Evolutionary conservation across 2,329 filamentous ascomycete species (phyloP).

Genomic region (Aspergillus sclerotialis): DNA sequence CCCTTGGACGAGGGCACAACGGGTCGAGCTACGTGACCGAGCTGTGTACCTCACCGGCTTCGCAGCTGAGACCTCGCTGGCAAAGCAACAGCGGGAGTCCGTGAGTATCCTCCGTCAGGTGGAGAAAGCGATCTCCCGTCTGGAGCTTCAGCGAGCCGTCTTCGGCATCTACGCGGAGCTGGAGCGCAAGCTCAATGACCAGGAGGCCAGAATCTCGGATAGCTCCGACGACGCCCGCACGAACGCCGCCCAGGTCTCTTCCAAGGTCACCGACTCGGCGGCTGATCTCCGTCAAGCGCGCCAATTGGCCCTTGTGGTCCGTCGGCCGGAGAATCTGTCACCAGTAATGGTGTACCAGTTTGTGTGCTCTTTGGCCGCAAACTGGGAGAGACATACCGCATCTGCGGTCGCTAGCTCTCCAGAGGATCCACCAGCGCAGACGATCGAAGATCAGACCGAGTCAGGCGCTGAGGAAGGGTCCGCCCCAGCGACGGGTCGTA

Average conservation of each 20-base stretch:
- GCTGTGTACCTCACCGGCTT: constrained; percentile 3
- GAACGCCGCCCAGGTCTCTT: constrained; percentile 10
- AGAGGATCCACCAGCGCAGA: constrained; percentile 4
- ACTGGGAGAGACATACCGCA: constrained; percentile 5
- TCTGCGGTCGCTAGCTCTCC: constrained; percentile 2
- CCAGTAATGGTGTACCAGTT: constrained; percentile 8
- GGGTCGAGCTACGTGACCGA: no score
- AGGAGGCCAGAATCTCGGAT: constrained; percentile 4
- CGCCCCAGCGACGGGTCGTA: constrained; percentile 1
- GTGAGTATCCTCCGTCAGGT: constrained; percentile 8
- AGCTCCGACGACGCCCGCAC: constrained; percentile 9
- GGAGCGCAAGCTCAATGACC: constrained; percentile 5
- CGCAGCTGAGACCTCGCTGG: constrained; percentile 1
- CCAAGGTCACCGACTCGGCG: constrained; percentile 12
- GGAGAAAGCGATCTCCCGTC: constrained; percentile 7
- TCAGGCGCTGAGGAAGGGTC: constrained; percentile 5
- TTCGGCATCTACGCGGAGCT: constrained; percentile 2
- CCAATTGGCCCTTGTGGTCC: constrained; percentile 12
- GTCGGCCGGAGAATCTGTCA: constrained; percentile 12
- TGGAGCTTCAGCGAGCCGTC: constrained; percentile 5
- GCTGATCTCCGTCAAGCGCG: constrained; percentile 5
- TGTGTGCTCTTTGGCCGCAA: constrained; percentile 5
- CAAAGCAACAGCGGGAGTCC: constrained; percentile 3
- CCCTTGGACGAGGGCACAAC: constrained; percentile 1
- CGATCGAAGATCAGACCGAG: constrained; percentile 4